Conservation (phyloP, 2,329 filamentous ascomycete genomes). For the Cladobotryum mycophilum region DNA sequence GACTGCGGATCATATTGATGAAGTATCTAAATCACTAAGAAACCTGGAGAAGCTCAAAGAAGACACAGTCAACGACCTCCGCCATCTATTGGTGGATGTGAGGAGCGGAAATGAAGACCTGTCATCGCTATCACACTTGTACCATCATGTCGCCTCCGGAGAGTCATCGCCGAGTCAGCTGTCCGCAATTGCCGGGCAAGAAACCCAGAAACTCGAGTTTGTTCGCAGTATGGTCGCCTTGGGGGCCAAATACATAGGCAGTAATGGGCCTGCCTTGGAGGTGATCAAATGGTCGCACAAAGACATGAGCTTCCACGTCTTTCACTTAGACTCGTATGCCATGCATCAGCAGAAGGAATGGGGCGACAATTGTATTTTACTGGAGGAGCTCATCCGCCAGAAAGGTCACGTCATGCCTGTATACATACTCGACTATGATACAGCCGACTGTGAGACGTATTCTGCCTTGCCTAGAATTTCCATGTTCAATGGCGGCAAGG, state of each 20-base stretch:
- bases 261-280: slow-evolving; percentile 9
- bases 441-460: not conserved
- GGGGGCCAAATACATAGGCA: slow-evolving; percentile 14
- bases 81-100: not conserved
- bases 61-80: not conserved
- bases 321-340: slow-evolving; percentile 7
- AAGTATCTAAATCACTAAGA: not conserved
- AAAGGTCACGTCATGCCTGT: not conserved
- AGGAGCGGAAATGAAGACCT: not conserved
- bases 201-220: slow-evolving; percentile 13
- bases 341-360: slow-evolving; percentile 4
- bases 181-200: slow-evolving; percentile 1
- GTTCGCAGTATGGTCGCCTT: not conserved
- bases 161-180: not conserved
- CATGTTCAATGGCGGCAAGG: not conserved
- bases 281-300: not conserved
- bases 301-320: not conserved
- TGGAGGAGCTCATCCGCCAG: slow-evolving; percentile 7
- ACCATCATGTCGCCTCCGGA: accelerated
- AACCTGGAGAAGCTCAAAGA: not conserved
- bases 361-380: not conserved
- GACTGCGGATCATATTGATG: slow-evolving; percentile 1
- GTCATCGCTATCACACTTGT: not conserved
- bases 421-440: slow-evolving; percentile 16
- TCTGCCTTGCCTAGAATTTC: not conserved